Evolutionary conservation across 768 basidiomycete species (phyloP).

Genomic region (Termitomyces bulborhizus): DNA sequence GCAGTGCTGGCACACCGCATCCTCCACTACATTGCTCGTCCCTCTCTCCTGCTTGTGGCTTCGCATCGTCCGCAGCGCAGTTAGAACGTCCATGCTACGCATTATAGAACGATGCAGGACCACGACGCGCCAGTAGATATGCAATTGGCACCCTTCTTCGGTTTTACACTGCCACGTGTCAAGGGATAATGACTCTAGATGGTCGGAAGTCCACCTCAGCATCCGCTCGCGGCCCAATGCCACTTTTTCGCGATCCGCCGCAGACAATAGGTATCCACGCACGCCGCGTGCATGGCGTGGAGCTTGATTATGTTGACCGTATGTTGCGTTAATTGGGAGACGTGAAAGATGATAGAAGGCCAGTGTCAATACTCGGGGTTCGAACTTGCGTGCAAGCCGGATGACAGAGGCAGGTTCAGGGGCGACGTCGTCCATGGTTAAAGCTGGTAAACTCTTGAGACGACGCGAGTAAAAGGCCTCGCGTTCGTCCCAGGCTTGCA

Average conservation of each 20-base stretch:
- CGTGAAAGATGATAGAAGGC: constrained; percentile 18
- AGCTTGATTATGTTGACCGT: constrained; percentile 15
- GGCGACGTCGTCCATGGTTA: constrained; percentile 21
- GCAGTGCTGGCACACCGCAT: constrained; percentile 18
- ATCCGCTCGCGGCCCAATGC: constrained; percentile 18
- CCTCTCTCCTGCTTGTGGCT: constrained; percentile 19
- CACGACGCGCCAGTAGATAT: constrained; percentile 20
- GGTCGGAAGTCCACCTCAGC: constrained; percentile 17
- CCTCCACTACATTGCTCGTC: constrained; percentile 16
- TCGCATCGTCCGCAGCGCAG: constrained; percentile 17
- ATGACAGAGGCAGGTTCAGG: constrained; percentile 19
- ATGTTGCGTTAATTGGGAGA: constrained; percentile 17
- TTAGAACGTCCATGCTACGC: constrained; percentile 17
- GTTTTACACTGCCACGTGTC: constrained; percentile 17
- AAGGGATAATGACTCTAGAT: constrained; percentile 14
- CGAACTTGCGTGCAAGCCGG: constrained; percentile 19
- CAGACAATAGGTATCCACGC: constrained; percentile 13
- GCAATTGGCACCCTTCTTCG: constrained; percentile 14
- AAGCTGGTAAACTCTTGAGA: constrained; percentile 13
- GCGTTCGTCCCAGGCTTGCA: constrained; percentile 20
- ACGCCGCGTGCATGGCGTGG: constrained; percentile 16
- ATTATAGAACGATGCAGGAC: constrained; percentile 17
- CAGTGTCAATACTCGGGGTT: constrained; percentile 13
- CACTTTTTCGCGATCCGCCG: constrained; percentile 17
- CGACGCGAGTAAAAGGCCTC: constrained; percentile 19